Base-by-base conservation (phyloP, 306 rosid species). In the Arachis stenosperma region DNA sequence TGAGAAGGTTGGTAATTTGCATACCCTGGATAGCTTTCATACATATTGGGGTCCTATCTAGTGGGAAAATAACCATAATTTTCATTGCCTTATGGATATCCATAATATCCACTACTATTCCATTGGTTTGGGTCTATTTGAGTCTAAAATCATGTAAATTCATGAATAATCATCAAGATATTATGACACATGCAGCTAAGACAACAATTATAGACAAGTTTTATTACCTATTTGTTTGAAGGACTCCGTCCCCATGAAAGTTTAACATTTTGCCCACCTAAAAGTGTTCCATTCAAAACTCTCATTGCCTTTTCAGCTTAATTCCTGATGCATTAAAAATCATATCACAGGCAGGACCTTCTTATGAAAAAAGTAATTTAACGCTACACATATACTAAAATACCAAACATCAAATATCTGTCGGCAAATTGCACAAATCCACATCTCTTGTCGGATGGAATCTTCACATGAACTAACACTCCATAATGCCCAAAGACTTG, bases 231-330 rank as follows among this genome's bases (percentile, higher is more conserved):
- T 65, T 94, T 94, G 88, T 91, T 94, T 67, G 98, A 78, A 68
- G 98, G 98, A 73, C 97, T 94, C 7, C 96, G 95, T 58, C 98
- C 98, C 98, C 98, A 94, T 70, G 98, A 91, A 73, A 94, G 97
- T 27, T 97, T 84, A 57, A 94, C 90, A 75, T 79, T 94, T 78
- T 91, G 96, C 61, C 92, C 96, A 44, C 98, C 98, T 44, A 94
- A 65, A 46, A 55, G 81, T 6, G 88, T 81, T 27, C 97, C 96
- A 61, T 91, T 89, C 41, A 94, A 81, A 37, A 75, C 72, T 54
- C 88, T 84, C 70, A 94, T 73, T 41, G 97, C 97, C 78, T 87
- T 97, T 81, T 94, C 97, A 1, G 98, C 98, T n/a, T 81, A 85
- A 86, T 86, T 89, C 83, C 98, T 94, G 88, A 59, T 59, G 66